A percentile compares a stretch with the other conserved stretches of the same genome.
Conservation (phyloP, 1,284 basidiomycete genomes). For the Cutaneotrichosporon sp. region DNA sequence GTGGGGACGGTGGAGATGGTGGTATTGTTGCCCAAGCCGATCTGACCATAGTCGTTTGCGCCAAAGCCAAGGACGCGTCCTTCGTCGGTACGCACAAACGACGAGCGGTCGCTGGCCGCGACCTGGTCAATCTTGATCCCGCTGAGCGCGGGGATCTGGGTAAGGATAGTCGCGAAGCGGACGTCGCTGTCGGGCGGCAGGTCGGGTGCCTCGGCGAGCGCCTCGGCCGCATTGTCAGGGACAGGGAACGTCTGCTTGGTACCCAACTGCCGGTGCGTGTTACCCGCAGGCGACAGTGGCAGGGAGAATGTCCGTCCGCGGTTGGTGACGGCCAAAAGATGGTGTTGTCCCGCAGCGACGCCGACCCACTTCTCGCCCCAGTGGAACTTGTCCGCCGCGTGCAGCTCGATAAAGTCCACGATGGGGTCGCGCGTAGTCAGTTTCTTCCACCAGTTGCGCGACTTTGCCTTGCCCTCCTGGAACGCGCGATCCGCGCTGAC, state of each 20-base stretch:
- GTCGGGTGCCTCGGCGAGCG: conserved; percentile 27
- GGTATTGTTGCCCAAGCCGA: conserved; percentile 69
- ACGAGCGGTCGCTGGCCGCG: conserved; percentile 66
- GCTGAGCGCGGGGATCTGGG: conserved; percentile 71
- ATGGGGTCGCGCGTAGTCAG: conserved; percentile 40
- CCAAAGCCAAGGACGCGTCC: conserved; percentile 86
- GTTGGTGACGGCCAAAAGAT: conserved; percentile 79
- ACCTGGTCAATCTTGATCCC: conserved; percentile 64
- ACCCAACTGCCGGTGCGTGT: conserved; percentile 80
- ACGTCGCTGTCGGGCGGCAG: conserved; percentile 51
- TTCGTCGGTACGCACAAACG: conserved; percentile 62
- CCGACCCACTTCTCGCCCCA: conserved; percentile 62
- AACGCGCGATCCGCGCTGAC: conserved; percentile 54
- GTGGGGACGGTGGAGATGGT: conserved; percentile 68
- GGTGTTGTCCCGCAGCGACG: conserved; percentile 69
- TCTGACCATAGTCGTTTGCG: conserved; percentile 77
- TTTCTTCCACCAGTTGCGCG: conserved; percentile 31
- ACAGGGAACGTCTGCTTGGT: conserved; percentile 57
- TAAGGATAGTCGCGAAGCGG: conserved; percentile 66
- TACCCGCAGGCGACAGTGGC: conserved; percentile 70
- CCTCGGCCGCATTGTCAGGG: conserved; percentile 31
- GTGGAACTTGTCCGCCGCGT: conserved; percentile 51
- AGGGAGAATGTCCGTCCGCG: conserved; percentile 74
- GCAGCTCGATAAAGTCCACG: conserved; percentile 48
- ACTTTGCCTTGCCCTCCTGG: conserved; percentile 29